Evolutionary conservation across 192 early-diverging fungal species (phyloP), one percentile per base, ranked within the genome.

Genomic region (Backusella australiensis): DNA sequence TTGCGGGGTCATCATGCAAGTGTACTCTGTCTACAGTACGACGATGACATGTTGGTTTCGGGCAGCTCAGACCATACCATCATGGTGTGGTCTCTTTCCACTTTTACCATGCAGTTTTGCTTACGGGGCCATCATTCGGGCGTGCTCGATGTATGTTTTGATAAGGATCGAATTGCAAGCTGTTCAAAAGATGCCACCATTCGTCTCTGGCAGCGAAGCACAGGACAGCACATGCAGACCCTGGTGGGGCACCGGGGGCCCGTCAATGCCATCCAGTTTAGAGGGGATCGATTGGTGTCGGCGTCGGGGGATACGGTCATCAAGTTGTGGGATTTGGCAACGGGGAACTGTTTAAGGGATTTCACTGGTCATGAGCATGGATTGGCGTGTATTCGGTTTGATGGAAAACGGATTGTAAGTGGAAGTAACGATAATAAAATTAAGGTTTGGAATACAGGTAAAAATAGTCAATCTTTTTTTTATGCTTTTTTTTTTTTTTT

Each of bases 121-220:
- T 84, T 99, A 19, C 66, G 78, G 19, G 95, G 94, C 35, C 97
- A 99, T 82, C 67, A 88, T 0, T 86, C 91, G 0, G 92, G 95
- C 4, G 96, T 99, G 6, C 86, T 97, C 14, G 95, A 97, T 81
- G 91, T 98, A 5, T 90, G 94, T 26, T 96, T 99, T 81, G 88
- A 95, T 79, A 75, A 86, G 32, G 76, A 85, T 23, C 76, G 87
- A 67, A 90, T 99, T 34, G 93, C 96, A 34, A 93, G 92, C 7
- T 99, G 96, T 82, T 97, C 96, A 65, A 99, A 99, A 83, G 98
- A 99, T 84, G 90, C 91, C 29, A 92, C 94, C 0, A 95, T 99
- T 67, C 92, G 93, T 72, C 82, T 98, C n/a, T 99, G 98, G 96
- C 83, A 90, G 73, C 82, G 88, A n/a, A 69, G 78, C 29, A 87